These are phyloP conservation scores for Pichia terricola DNA, from an alignment of 1,139 yeast genomes.

Conservation along the genomic window DNA sequence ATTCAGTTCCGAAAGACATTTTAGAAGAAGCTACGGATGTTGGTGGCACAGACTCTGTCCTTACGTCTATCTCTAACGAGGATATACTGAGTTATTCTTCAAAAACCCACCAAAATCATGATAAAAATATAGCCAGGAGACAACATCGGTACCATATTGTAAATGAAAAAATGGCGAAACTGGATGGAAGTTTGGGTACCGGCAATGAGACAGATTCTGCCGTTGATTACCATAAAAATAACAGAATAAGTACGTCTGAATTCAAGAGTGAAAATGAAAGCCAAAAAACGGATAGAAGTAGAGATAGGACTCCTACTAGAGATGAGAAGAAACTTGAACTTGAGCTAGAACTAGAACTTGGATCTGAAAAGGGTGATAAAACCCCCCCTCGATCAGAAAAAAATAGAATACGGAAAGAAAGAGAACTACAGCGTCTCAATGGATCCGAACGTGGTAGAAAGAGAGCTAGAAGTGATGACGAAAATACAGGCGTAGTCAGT, in stretches of 20 bases:
- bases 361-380: slow-evolving; percentile 11
- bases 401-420: slow-evolving; percentile 2
- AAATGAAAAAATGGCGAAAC: too few species aligned
- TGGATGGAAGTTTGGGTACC: too few species aligned
- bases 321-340: slow-evolving; percentile 1
- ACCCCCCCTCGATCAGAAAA: slow-evolving; percentile 9
- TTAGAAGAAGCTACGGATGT: too few species aligned
- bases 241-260: slow-evolving; percentile 2
- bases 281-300: neutral
- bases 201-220: too few species aligned
- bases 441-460: too few species aligned
- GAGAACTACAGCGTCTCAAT: too few species aligned
- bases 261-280: slow-evolving; percentile 3
- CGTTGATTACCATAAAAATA: too few species aligned
- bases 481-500: neutral
- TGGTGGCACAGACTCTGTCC: neutral
- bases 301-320: slow-evolving; percentile 11
- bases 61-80: neutral
- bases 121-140: too few species aligned
- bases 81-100: neutral
- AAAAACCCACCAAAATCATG: neutral
- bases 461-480: slow-evolving; percentile 3
- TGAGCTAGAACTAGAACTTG: slow-evolving; percentile 12
- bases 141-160: too few species aligned
- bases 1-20: slow-evolving; percentile 3